A percentile compares a stretch with the other conserved stretches of the same genome.
Conservation (phyloP, 257 asterid species). For the Nicotiana otophora region DNA sequence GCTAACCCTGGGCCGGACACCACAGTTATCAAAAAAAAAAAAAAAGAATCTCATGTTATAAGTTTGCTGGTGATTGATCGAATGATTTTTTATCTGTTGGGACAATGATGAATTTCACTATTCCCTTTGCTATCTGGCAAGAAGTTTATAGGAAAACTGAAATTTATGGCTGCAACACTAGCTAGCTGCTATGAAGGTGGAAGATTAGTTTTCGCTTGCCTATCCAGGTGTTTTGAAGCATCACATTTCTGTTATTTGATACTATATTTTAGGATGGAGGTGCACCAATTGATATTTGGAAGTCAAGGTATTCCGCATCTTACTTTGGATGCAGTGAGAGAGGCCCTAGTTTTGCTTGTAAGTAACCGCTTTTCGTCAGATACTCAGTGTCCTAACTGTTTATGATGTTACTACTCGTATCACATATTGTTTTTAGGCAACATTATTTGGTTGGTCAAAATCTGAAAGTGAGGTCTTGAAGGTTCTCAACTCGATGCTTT, state of each 20-base stretch:
- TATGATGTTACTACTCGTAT: background rate
- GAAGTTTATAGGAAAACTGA: background rate
- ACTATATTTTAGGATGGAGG: conserved; percentile 45
- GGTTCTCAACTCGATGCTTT: background rate
- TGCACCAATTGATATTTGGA: conserved; percentile 83
- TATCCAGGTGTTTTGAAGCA: conserved; percentile 6
- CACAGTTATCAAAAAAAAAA: no score
- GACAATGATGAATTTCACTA: background rate
- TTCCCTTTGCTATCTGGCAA: background rate
- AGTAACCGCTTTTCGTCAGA: conserved; percentile 16
- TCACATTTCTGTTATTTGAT: conserved; percentile 7
- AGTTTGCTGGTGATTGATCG: background rate
- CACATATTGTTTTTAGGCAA: background rate
- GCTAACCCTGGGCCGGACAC: no score
- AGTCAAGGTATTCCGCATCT: conserved; percentile 60
- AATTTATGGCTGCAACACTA: background rate
- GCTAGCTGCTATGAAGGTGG: background rate
- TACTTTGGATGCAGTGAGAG: conserved; percentile 89
- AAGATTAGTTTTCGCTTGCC: conserved; percentile 1
- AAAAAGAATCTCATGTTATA: background rate
- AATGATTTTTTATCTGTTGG: background rate
- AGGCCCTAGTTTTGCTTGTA: conserved; percentile 63
- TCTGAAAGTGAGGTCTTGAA: background rate
- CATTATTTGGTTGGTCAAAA: background rate
- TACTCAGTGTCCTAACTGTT: background rate